Base-by-base conservation (phyloP, 306 rosid species). In the Purshia tridentata region DNA sequence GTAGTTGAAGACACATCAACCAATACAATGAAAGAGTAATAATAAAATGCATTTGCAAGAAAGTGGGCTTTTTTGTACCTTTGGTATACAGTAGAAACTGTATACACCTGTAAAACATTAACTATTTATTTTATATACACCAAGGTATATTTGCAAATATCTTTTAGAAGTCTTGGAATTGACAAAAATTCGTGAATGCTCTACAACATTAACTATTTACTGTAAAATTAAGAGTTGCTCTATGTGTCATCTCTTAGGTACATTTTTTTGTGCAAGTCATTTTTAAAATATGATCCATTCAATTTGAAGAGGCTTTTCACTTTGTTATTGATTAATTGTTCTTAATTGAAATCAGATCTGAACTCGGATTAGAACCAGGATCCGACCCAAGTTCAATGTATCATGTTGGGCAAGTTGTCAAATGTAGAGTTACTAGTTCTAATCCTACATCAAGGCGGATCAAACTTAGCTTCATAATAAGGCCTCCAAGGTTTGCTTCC, bases 361-460 rank as follows among this genome's bases (percentile, higher is more conserved):
- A 94, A 84, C 96, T 94, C 20, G 96, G 90, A 73, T 67, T 94
- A 77, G 97, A 89, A 80, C 86, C 96, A 46, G 97, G 96, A 74
- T 81, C 78, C 67, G 89, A 85, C 81, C 94, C 98, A 44, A 77
- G 81, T 84, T 76, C 80, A 19, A 80, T 85, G 62, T 93, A 88
- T 79, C 92, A 86, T 82, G 91, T 88, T 69, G 98, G 94, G 15
- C 96, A 93, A 89, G 98, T 88, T 50, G 86, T 93, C 82, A 93
- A 93, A 86, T 93, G 97, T 77, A 83, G 98, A 56, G 84, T 91
- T 74, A 62, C 72, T 35, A 87, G 87, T 60, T 84, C 90, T 49
- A 73, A 81, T 78, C 85, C 92, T 29, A 81, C 91, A 76, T 88
- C 91, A 29, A 84, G 88, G 81, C 89, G 97, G 80, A 88, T 94